phyloP scores from a whole-genome alignment of 1,284 basidiomycete species.

The Ganoderma resinaceum region DNA sequence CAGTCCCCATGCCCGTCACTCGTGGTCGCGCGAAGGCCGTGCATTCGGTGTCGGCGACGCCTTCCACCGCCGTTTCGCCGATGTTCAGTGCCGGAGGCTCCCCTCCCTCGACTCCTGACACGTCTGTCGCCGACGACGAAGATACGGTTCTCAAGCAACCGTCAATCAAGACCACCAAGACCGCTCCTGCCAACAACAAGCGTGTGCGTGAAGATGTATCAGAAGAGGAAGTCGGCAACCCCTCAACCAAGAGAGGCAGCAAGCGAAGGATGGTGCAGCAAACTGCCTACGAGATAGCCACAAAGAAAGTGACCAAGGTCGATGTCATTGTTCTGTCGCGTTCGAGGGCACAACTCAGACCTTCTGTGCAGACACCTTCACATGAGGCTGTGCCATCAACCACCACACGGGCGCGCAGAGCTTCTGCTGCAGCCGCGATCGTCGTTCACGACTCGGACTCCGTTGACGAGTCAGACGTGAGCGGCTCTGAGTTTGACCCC shows the following conservation, averaged over 20 bases:
- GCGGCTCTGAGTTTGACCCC: slow-evolving; percentile 64
- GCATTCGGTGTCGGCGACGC: slow-evolving; percentile 38
- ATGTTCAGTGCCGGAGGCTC: slow-evolving; percentile 53
- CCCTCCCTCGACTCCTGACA: slow-evolving; percentile 48
- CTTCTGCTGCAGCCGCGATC: slow-evolving; percentile 1
- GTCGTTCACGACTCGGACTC: slow-evolving; percentile 47
- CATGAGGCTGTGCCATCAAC: background rate
- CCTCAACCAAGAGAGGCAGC: slow-evolving; percentile 26
- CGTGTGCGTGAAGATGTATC: slow-evolving; percentile 38
- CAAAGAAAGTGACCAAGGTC: slow-evolving; percentile 42
- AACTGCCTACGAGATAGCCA: slow-evolving; percentile 51
- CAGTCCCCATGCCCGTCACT: slow-evolving; percentile 30
- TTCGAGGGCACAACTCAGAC: slow-evolving; percentile 4
- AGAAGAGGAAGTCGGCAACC: slow-evolving; percentile 35
- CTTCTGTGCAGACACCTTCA: slow-evolving; percentile 8
- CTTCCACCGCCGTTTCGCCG: slow-evolving; percentile 46
- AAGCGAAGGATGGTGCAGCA: slow-evolving; percentile 55
- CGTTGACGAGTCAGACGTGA: slow-evolving; percentile 58
- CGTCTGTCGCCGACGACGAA: slow-evolving; percentile 46
- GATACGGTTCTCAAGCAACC: slow-evolving; percentile 26
- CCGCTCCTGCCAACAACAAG: slow-evolving; percentile 34
- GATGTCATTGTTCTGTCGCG: no score
- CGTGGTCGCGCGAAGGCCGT: slow-evolving; percentile 33
- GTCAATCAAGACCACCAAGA: slow-evolving; percentile 22
- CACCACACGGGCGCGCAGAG: slow-evolving; percentile 13